These are phyloP conservation scores for Nitzschia sp. DNA, from an alignment of 108 stramenopile species.

Conservation along the genomic window DNA sequence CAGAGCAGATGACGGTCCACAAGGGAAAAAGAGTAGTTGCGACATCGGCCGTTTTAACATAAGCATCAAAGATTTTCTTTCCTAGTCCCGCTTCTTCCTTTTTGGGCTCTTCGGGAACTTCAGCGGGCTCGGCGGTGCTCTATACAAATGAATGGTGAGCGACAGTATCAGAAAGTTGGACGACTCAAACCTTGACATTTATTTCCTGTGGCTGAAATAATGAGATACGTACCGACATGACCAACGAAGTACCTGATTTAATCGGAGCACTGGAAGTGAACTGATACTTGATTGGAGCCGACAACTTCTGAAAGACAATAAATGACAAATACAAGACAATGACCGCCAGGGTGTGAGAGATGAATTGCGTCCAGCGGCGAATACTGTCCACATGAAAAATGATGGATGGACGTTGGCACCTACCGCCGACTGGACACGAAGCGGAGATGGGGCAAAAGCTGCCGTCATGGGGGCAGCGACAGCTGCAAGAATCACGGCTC, in stretches of 20 bases:
- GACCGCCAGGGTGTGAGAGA: too few species aligned
- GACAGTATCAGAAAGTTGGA: too few species aligned
- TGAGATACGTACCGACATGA: not conserved
- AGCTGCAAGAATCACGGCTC: slow-evolving; percentile 5
- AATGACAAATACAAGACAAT: not conserved
- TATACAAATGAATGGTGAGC: too few species aligned
- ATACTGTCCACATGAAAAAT: too few species aligned
- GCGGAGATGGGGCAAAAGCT: slow-evolving; percentile 11
- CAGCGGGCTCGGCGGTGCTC: not conserved
- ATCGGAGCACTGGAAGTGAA: not conserved
- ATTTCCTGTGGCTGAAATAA: too few species aligned
- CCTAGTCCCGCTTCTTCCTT: slow-evolving; percentile 24
- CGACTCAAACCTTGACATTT: too few species aligned
- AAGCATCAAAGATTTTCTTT: slow-evolving; percentile 79
- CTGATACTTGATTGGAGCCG: too few species aligned
- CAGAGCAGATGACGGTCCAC: slow-evolving; percentile 91
- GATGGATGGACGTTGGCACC: not conserved
- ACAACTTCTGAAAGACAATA: not conserved
- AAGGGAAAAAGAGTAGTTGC: slow-evolving; percentile 93
- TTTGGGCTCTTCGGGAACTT: not conserved
- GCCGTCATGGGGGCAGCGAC: slow-evolving; percentile 7
- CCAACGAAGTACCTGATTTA: not conserved
- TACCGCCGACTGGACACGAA: not conserved
- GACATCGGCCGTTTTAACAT: slow-evolving; percentile 78
- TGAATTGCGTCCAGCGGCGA: too few species aligned